phyloP scores from a whole-genome alignment of 1,284 basidiomycete genomes.

The Somion occarium region DNA sequence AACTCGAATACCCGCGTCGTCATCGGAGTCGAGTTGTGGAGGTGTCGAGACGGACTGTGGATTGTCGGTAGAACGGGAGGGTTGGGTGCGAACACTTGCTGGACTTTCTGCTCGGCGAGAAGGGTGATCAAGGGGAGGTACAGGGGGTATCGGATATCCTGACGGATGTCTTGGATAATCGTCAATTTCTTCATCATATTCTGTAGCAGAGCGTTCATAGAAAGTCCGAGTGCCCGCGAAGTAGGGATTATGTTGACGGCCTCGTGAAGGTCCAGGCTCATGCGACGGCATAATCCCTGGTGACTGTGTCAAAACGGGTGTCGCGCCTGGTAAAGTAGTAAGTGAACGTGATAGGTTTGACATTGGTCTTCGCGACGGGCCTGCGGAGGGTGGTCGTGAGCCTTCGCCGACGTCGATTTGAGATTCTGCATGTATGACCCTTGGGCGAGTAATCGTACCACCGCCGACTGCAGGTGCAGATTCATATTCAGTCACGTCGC shows the following conservation, averaged over 20 bases:
- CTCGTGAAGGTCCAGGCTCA: constrained; percentile 17
- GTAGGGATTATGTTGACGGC: constrained; percentile 27
- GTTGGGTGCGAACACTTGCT: constrained; percentile 26
- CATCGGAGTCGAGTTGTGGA: constrained; percentile 20
- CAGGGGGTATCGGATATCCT: constrained; percentile 22
- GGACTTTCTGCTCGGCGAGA: constrained; percentile 24
- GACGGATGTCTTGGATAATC: not conserved
- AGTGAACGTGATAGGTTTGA: constrained; percentile 1
- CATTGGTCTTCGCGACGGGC: constrained; percentile 9
- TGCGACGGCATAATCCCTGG: constrained; percentile 7
- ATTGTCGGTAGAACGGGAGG: constrained; percentile 27
- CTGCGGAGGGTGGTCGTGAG: constrained; percentile 9
- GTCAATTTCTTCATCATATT: constrained; percentile 10
- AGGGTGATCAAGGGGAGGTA: constrained; percentile 27
- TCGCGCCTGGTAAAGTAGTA: constrained; percentile 5
- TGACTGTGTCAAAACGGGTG: constrained; percentile 7
- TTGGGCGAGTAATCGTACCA: constrained; percentile 55
- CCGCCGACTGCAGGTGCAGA: constrained; percentile 61
- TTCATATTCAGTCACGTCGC: constrained; percentile 31
- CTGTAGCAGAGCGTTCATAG: constrained; percentile 14
- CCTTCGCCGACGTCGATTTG: constrained; percentile 22
- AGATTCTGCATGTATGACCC: constrained; percentile 57
- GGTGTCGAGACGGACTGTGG: constrained; percentile 30
- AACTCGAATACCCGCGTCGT: constrained; percentile 21
- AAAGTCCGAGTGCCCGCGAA: constrained; percentile 24